Evolutionary conservation across 2,329 filamentous ascomycete genomes (phyloP), one percentile per base, ranked within the genome.

Genomic region (Xylariaceae sp.): DNA sequence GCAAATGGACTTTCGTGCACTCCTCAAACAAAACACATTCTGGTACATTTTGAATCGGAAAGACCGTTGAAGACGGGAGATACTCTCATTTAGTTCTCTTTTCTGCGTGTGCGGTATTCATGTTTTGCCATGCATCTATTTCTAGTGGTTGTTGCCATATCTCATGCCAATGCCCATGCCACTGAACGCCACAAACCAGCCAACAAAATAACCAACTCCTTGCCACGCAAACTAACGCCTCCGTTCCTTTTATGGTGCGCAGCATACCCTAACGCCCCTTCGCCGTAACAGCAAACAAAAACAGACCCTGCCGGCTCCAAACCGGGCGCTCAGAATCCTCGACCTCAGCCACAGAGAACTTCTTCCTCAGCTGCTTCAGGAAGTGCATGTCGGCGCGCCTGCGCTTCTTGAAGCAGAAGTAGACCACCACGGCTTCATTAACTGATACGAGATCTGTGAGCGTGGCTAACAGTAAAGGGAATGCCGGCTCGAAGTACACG

Each of bases 401-500:
- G 55, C 93, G 77, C 70, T 89, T 92, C 75, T 95, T 97, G 75
- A 94, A 96, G 71, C 92, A 95, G 69, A 98, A 97, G 66, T 82
- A 85, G 37, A 85, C 65, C 8, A 76, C 71, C 10, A 79, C 77
- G 35, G 72, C 65, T 19, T 85, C 85, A 64, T 85, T 90, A 35
- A 90, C 76, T 14, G 79, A 77, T 53, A 95, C 74, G 38, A 96
- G 73, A 52, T 87, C 82, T 48, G 79, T 73, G 54, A 97, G 70
- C 5, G 92, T 97, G 52, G 82, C 71, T 61, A 93, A 77, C 37
- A 98, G 76, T 25, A 96, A 74, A 22, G 92, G 91, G 62, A 97
- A 97, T 1, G 93, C 88, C 3, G 92, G 90, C 67, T 97, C 93
- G 65, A 95, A 95, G 72, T 97, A 98, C 39, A 95, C 90, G 68